Evolutionary conservation across 2,329 filamentous ascomycete species (phyloP).

Genomic region (Botrytis byssoidea): DNA sequence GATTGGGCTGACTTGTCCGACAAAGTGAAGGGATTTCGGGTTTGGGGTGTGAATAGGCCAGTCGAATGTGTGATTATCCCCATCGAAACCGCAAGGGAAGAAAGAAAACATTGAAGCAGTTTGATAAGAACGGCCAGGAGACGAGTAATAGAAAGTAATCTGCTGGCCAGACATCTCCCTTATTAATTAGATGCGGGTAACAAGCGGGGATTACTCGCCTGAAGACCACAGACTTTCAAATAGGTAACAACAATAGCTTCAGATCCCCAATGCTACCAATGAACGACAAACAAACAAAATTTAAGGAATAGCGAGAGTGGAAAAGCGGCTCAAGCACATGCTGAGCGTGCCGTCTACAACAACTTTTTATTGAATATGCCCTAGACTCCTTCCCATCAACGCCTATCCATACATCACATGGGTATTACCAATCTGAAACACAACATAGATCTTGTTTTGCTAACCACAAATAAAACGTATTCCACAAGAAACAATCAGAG

Average conservation of each 20-base stretch:
- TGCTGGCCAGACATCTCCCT: not conserved
- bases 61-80: conserved; percentile 49
- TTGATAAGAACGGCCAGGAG: conserved; percentile 40
- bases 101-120: conserved; percentile 45
- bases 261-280: not conserved
- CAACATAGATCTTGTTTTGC: not conserved
- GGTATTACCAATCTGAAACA: conserved; percentile 19
- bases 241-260: not conserved
- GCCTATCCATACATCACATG: conserved; percentile 21
- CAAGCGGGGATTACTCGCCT: not conserved
- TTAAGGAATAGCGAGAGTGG: not conserved
- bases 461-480: not conserved
- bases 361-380: not conserved
- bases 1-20: conserved; percentile 49
- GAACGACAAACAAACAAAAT: not conserved
- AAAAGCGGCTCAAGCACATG: not conserved
- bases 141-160: conserved; percentile 7
- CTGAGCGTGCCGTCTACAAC: not conserved
- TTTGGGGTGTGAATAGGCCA: conserved; percentile 45
- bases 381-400: conserved; percentile 9
- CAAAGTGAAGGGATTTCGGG: conserved; percentile 46
- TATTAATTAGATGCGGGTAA: not conserved
- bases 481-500: not conserved
- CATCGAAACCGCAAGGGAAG: conserved; percentile 49
- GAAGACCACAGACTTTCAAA: not conserved